phyloP scores from a whole-genome alignment of 345 rosid species.

The Barbarea vulgaris region DNA sequence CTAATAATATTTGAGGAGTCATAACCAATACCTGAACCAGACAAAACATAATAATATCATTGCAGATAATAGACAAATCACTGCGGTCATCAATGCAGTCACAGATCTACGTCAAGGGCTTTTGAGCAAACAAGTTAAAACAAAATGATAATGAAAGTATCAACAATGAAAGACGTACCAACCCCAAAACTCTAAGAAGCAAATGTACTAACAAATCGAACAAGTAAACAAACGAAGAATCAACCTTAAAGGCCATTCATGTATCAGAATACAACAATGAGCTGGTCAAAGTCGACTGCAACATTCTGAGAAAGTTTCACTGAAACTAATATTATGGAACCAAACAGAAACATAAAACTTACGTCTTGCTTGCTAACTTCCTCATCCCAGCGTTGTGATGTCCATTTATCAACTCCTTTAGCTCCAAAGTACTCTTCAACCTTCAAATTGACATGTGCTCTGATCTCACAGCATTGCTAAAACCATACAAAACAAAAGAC shows the following conservation, averaged over 20 bases:
- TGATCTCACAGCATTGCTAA: conserved; percentile 78
- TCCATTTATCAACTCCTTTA: conserved; percentile 79
- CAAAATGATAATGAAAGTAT: background rate
- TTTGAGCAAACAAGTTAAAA: background rate
- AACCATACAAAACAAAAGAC: conserved; percentile 11
- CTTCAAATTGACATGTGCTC: conserved; percentile 43
- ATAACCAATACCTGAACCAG: conserved; percentile 74
- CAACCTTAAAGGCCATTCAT: conserved; percentile 3
- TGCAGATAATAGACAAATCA: conserved; percentile 13
- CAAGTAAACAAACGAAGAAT: background rate
- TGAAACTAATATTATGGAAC: background rate
- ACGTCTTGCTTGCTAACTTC: conserved; percentile 69
- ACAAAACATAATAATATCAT: conserved; percentile 3
- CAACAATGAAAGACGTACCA: conserved; percentile 12
- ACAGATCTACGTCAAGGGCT: conserved; percentile 1
- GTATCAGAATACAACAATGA: background rate
- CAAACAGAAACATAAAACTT: conserved; percentile 37
- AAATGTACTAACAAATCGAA: background rate
- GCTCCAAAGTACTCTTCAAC: conserved; percentile 80
- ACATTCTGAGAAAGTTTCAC: too few relatives aligned
- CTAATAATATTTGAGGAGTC: conserved; percentile 88
- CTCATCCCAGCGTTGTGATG: conserved; percentile 58
- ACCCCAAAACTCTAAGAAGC: background rate
- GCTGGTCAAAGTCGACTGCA: background rate
- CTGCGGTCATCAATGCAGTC: background rate